phyloP scores from a whole-genome alignment of 2,329 filamentous ascomycete species.

The Piedraia hortae region DNA sequence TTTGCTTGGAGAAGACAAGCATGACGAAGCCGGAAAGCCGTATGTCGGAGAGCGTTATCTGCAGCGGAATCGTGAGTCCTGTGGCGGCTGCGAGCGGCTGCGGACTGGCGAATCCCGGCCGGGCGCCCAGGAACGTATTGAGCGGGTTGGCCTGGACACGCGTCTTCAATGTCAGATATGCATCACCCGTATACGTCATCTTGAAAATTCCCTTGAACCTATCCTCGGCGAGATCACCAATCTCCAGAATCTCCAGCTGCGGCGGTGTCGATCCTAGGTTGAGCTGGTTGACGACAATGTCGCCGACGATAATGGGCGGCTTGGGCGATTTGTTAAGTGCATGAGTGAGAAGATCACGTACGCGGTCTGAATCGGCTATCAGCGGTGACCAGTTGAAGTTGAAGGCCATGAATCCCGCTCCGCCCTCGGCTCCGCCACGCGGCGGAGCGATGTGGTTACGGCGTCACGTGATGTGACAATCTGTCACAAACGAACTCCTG shows the following conservation, averaged over 20 bases:
- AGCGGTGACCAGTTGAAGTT: constrained; percentile 99
- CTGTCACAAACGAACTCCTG: no score
- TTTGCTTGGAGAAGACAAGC: constrained; percentile 88
- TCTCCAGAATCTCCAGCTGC: constrained; percentile 87
- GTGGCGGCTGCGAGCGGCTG: constrained; percentile 75
- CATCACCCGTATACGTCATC: constrained; percentile 92
- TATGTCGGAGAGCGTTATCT: constrained; percentile 88
- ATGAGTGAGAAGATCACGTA: constrained; percentile 77
- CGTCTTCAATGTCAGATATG: constrained; percentile 81
- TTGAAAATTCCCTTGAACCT: constrained; percentile 96
- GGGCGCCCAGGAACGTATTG: constrained; percentile 81
- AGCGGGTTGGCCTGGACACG: constrained; percentile 92
- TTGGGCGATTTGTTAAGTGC: constrained; percentile 95
- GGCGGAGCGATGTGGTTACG: no score
- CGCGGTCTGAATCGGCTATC: constrained; percentile 76
- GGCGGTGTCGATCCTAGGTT: constrained; percentile 88
- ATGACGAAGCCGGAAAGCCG: constrained; percentile 93
- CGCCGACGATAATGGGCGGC: constrained; percentile 95
- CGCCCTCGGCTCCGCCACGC: background rate
- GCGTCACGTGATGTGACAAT: no score
- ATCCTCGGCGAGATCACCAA: constrained; percentile 90
- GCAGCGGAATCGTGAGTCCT: constrained; percentile 84
- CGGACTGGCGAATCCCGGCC: constrained; percentile 76
- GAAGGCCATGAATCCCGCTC: constrained; percentile 49
- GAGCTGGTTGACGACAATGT: constrained; percentile 92